Percentiles rank a stretch among this genome's conserved stretches.
Evolutionary conservation across 2,329 filamentous ascomycete genomes (phyloP).

Genomic region (Claviceps spartinae): DNA sequence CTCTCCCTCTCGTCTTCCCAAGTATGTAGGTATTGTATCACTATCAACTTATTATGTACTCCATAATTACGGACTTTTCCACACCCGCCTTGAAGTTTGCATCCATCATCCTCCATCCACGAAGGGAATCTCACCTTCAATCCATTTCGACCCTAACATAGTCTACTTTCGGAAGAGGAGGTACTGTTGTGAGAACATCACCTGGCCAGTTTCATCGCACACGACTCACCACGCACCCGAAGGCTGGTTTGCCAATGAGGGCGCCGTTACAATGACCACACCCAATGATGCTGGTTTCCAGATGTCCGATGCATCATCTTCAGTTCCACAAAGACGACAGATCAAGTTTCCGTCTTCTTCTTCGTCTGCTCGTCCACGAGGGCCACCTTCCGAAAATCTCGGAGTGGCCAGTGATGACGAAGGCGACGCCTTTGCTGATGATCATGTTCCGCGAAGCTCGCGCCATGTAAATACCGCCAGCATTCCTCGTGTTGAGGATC

Average conservation of each 20-base stretch:
- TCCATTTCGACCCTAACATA: background rate
- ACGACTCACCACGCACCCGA: background rate
- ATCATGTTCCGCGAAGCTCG: slow-evolving; percentile 42
- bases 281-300: slow-evolving; percentile 42
- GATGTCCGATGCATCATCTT: slow-evolving; percentile 42
- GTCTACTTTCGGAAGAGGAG: background rate
- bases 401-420: slow-evolving; percentile 49
- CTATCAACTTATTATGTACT: background rate
- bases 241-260: background rate
- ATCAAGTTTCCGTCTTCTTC: slow-evolving; percentile 31
- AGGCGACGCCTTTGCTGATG: slow-evolving; percentile 48
- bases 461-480: slow-evolving; percentile 33
- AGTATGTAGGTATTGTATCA: too few species aligned
- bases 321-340: slow-evolving; percentile 27
- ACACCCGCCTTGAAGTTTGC: too few species aligned
- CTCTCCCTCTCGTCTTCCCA: background rate
- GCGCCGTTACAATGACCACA: slow-evolving; percentile 27
- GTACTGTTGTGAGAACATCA: background rate
- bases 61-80: too few species aligned
- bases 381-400: slow-evolving; percentile 48
- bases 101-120: background rate
- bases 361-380: slow-evolving; percentile 38
- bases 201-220: background rate
- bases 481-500: slow-evolving; percentile 62
- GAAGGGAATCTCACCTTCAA: background rate